A percentile compares a stretch with the other conserved stretches of the same genome.
Conservation (phyloP, 2,329 filamentous ascomycete species). For the Emydomyces testavorans region DNA sequence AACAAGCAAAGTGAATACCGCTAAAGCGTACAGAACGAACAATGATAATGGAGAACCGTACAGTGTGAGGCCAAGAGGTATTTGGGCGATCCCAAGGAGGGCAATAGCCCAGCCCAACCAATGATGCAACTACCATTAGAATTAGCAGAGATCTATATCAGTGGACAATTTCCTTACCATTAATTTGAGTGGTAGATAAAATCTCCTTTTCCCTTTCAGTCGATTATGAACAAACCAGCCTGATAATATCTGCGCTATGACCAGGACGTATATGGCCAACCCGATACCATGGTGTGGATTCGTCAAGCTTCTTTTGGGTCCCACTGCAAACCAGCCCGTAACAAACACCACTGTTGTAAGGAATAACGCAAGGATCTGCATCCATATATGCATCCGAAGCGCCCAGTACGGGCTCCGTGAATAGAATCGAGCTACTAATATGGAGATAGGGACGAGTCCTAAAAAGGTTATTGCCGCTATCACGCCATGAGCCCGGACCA, state of each 20-base stretch:
- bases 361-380: constrained; percentile 50
- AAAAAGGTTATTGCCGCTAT: constrained; percentile 52
- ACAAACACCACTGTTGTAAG: constrained; percentile 51
- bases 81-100: constrained; percentile 71
- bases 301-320: constrained; percentile 47
- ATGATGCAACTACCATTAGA: constrained; percentile 59
- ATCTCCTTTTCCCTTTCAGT: constrained; percentile 42
- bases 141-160: neutral
- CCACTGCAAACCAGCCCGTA: constrained; percentile 53
- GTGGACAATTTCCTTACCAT: constrained; percentile 37
- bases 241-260: constrained; percentile 48
- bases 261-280: constrained; percentile 49
- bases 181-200: constrained; percentile 46
- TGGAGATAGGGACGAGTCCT: constrained; percentile 47
- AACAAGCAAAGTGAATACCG: constrained; percentile 59
- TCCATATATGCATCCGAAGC: constrained; percentile 51
- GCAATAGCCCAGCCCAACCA: constrained; percentile 73
- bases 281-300: constrained; percentile 59
- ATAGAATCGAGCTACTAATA: constrained; percentile 51
- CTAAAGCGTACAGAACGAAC: constrained; percentile 77
- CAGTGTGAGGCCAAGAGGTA: constrained; percentile 77
- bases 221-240: constrained; percentile 47
- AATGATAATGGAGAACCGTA: constrained; percentile 79
- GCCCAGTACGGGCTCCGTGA: constrained; percentile 45
- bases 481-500: constrained; percentile 50